phyloP scores from a whole-genome alignment of 2,329 filamentous ascomycete genomes.

The Trichoderma guizhouense region DNA sequence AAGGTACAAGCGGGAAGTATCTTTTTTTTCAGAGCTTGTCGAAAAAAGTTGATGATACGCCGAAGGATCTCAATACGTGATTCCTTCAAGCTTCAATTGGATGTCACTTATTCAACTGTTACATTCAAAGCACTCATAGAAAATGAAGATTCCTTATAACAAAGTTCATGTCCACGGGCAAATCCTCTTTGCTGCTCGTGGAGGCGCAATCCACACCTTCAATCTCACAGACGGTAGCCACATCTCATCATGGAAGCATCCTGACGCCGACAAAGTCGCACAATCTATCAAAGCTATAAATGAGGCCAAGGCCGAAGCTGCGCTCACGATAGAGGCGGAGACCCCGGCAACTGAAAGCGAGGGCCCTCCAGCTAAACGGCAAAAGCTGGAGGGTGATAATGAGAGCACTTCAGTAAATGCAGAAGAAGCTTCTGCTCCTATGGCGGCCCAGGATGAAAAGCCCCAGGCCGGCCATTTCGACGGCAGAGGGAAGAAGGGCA shows the following conservation, averaged over 20 bases:
- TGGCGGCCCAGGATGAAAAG: constrained; percentile 18
- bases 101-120: not conserved
- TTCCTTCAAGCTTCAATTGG: not conserved
- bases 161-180: constrained; percentile 53
- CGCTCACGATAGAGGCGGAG: constrained; percentile 18
- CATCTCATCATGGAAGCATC: constrained; percentile 60
- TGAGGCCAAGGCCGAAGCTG: constrained; percentile 18
- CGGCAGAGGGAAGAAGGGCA: constrained; percentile 29
- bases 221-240: constrained; percentile 54
- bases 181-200: constrained; percentile 70
- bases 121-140: constrained; percentile 4
- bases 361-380: constrained; percentile 37
- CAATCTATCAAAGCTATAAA: constrained; percentile 27
- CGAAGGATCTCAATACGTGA: not conserved
- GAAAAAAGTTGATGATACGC: constrained; percentile 6
- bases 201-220: constrained; percentile 68
- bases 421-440: not conserved
- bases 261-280: constrained; percentile 37
- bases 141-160: constrained; percentile 62
- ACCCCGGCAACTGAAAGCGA: constrained; percentile 24
- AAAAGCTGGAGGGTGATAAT: constrained; percentile 29
- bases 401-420: constrained; percentile 11
- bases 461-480: constrained; percentile 22
- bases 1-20: constrained; percentile 13
- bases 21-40: constrained; percentile 1